Evolutionary conservation across 768 basidiomycete genomes (phyloP).

Genomic region (Punctularia strigosozonata): DNA sequence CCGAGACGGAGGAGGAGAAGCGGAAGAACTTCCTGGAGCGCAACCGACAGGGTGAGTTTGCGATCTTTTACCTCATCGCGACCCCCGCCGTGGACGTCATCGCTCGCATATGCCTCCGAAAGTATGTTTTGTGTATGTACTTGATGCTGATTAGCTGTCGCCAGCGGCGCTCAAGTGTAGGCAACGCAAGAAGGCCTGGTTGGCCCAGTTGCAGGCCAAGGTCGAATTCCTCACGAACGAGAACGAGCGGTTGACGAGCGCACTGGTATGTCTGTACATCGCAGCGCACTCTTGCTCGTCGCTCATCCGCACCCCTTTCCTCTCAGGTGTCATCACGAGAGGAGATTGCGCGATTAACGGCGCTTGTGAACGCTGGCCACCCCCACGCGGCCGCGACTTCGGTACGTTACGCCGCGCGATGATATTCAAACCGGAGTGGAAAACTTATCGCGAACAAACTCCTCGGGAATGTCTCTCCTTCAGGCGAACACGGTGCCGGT

Average conservation of each 20-base stretch:
- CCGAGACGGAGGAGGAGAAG: constrained; percentile 98
- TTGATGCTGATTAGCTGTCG: constrained; percentile 3
- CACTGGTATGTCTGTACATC: too few relatives aligned
- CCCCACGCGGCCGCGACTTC: constrained; percentile 21
- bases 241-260: constrained; percentile 86
- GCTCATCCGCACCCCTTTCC: too few relatives aligned
- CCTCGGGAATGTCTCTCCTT: background rate
- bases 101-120: background rate
- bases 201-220: constrained; percentile 82
- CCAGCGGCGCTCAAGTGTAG: constrained; percentile 96
- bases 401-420: background rate
- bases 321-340: constrained; percentile 80
- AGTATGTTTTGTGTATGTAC: background rate
- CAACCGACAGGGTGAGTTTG: constrained; percentile 83
- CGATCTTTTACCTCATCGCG: constrained; percentile 4
- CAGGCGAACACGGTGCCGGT: too few relatives aligned
- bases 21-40: constrained; percentile 92
- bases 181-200: constrained; percentile 98
- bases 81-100: background rate
- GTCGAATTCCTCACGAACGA: constrained; percentile 89
- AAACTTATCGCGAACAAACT: background rate
- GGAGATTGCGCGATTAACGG: constrained; percentile 76
- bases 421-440: background rate
- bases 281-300: too few relatives aligned
- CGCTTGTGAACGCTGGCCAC: constrained; percentile 56